Base-by-base conservation (phyloP, 192 early-diverging fungal genomes). In the Spizellomyces punctatus region DNA sequence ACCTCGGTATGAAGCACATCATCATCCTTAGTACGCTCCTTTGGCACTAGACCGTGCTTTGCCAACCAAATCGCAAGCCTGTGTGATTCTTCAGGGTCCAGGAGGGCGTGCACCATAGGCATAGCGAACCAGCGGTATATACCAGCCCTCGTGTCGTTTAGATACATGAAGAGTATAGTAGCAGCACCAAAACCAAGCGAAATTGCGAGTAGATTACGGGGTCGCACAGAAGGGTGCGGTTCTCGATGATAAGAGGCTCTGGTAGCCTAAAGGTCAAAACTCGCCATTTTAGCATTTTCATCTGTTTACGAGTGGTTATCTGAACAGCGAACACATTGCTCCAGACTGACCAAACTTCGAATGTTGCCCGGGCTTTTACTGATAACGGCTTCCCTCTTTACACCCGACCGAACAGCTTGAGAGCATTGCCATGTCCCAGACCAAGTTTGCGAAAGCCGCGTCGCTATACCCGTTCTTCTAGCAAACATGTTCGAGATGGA, bases 41-140 rank as follows among this genome's bases (percentile, higher is more conserved):
- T 67, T 6, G 94, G 90, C 17, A 63, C 71, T 43, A 94, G 71
- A 6, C 90, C 88, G 66, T 78, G 77, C 75, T 87, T 90, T 4
- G 88, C 83, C 17, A 74, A 5, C 79, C 71, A 69, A 44, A 96
- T 88, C 5, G 85, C 79, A 50, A 91, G 69, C 75, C 83, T 84
- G 76, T 96, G 94, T 1, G 91, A 89, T 5, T 83, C 73, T 62
- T 96, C 94, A 6, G 92, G 71, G 70, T 94, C 93, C 52, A 92
- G 69, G 27, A 80, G 54, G 43, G 78, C 73, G 59, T 89, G 92
- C 73, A 94, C 70, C 43, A 91, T 17, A 6, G 94, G 93, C 72
- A 89, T 88, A 42, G 74, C 60, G 14, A 91, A 69, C 68, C 83
- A 84, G 43, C 76, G 82, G 79, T 96, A 89, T 10, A 92, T 71